Percentiles rank a stretch among this genome's conserved stretches.
Evolutionary conservation across 2,329 filamentous ascomycete genomes (phyloP).

Genomic region (Aspergillus ustus): DNA sequence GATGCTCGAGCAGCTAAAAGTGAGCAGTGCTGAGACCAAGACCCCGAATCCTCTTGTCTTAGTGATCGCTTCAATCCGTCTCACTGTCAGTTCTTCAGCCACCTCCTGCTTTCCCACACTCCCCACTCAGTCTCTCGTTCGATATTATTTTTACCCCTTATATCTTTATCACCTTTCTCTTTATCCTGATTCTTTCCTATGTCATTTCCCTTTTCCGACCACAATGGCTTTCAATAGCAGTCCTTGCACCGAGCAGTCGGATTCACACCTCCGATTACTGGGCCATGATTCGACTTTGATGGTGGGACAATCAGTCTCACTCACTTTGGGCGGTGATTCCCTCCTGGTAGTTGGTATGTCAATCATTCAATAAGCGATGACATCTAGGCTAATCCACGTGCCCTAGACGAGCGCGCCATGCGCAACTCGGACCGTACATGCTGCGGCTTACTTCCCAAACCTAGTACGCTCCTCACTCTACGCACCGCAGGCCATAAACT

Average conservation of each 20-base stretch:
- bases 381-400: conserved; percentile 4
- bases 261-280: conserved; percentile 35
- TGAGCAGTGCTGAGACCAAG: not conserved
- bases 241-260: conserved; percentile 31
- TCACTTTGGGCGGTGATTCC: conserved; percentile 65
- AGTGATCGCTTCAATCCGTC: conserved; percentile 9
- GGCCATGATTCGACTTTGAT: conserved; percentile 53
- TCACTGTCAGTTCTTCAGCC: not conserved
- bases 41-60: not conserved
- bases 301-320: conserved; percentile 62
- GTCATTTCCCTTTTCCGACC: conserved; percentile 11
- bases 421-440: conserved; percentile 56
- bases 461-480: conserved; percentile 44
- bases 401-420: conserved; percentile 58
- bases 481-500: conserved; percentile 2
- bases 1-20: not conserved
- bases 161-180: conserved; percentile 14
- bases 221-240: conserved; percentile 29
- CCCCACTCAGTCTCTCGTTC: conserved; percentile 11
- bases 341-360: conserved; percentile 62
- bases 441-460: conserved; percentile 58
- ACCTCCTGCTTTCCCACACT: conserved; percentile 2
- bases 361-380: conserved; percentile 11
- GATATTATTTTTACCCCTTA: not conserved
- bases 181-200: conserved; percentile 7